Evolutionary conservation across 2,329 filamentous ascomycete species (phyloP), one percentile per base, ranked within the genome.

Genomic region (Penicillium italicum): DNA sequence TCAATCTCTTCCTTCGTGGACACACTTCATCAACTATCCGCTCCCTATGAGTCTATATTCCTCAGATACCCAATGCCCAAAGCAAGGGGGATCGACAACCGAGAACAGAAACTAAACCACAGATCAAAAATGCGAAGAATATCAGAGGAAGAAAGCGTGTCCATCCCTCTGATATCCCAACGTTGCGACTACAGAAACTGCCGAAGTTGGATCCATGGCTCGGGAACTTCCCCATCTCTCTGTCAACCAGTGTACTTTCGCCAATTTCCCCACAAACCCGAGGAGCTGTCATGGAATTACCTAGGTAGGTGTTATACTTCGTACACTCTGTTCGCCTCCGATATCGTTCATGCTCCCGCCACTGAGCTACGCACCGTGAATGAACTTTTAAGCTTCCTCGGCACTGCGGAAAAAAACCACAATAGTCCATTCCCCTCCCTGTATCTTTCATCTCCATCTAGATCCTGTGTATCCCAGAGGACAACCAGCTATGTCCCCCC

Each of bases 401-500:
- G 31, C 4, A 28, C 31, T 14, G 16, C 34, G 11, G n/a, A 37
- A 11, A 37, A n/a, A 28, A 18, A 4, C n/a, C n/a, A n/a, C 5
- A 24, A 24, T 24, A 24, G 24, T 24, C 5, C 24, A 44, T 10
- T 4, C 4, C 8, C 28, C 18, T 3, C 3, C 22, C 22, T 33
- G 16, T 12, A 20, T n/a, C 22, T 33, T 14, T 9, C 20, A 0
- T 1, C n/a, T 16, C 16, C 8, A 18, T 22, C 24, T 26, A 46
- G n/a, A n/a, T n/a, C n/a, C 30, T n/a, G 9, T 5, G 12, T 42
- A 34, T 20, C 26, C n/a, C 14, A 22, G 37, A 28, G 48, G 0
- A 31, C 9, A 18, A 50, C 36, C 37, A 57, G 56, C 50, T 44
- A 66, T 66, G 63, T 61, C 20, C 40, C 28, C 24, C 33, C 33